These are phyloP conservation scores for Nannizziopsis barbatae DNA, from an alignment of 2,329 filamentous ascomycete species.

Conservation along the genomic window DNA sequence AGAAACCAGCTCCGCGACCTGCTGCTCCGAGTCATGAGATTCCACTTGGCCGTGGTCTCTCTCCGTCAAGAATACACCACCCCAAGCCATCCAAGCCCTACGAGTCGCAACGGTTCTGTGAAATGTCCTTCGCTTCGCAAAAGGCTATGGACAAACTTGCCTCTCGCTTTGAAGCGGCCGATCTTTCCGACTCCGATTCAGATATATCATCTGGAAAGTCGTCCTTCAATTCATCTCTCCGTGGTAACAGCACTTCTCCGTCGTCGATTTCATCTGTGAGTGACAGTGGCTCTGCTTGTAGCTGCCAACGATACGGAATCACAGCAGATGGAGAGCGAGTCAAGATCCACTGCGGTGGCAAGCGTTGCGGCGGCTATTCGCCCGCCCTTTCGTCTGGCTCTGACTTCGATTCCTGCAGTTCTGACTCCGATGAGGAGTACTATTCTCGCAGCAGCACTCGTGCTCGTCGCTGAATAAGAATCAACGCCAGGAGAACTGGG, in stretches of 20 bases:
- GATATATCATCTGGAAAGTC: conserved; percentile 63
- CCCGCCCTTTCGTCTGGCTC: conserved; percentile 26
- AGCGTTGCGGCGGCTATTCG: conserved; percentile 67
- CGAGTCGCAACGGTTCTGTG: conserved; percentile 76
- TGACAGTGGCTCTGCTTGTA: conserved; percentile 54
- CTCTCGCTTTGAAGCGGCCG: conserved; percentile 60
- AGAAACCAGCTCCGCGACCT: conserved; percentile 31
- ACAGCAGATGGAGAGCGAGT: conserved; percentile 85
- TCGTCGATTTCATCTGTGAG: conserved; percentile 55
- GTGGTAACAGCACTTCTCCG: conserved; percentile 50
- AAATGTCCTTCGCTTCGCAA: conserved; percentile 63
- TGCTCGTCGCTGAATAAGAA: conserved; percentile 26
- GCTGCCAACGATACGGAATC: conserved; percentile 93
- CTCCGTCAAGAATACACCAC: conserved; percentile 77
- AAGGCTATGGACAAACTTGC: conserved; percentile 64
- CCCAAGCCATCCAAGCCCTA: conserved; percentile 83
- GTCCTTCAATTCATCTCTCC: conserved; percentile 58
- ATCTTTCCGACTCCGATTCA: conserved; percentile 58
- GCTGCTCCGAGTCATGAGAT: conserved; percentile 47
- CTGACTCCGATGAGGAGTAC: conserved; percentile 41
- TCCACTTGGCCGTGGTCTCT: conserved; percentile 78
- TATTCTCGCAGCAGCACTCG: conserved; percentile 30
- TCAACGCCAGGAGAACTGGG: too few relatives aligned
- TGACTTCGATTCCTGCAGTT: conserved; percentile 58
- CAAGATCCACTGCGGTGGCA: conserved; percentile 89